A percentile compares a stretch with the other conserved stretches of the same genome.
Evolutionary conservation across 331 rosid species (phyloP).

Genomic region (Quercus lobata): DNA sequence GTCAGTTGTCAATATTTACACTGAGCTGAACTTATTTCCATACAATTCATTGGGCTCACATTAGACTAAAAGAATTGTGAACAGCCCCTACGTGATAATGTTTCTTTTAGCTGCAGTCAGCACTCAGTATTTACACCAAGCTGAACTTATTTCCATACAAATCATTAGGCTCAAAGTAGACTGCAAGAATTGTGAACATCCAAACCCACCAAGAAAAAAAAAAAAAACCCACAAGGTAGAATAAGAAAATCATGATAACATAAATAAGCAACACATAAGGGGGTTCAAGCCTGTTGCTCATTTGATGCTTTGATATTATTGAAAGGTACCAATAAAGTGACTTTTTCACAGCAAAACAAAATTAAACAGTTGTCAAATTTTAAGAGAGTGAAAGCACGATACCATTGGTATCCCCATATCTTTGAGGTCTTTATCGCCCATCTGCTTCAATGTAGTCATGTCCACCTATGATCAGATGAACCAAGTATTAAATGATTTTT

Average conservation of each 20-base stretch:
- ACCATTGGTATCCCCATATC: constrained; percentile 72
- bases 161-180: no score
- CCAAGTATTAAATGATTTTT: neutral
- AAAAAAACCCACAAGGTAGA: neutral
- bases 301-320: neutral
- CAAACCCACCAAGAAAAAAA: no score
- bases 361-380: neutral
- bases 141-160: no score
- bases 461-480: constrained; percentile 39
- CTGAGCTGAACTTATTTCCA: no score
- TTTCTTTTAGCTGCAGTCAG: no score
- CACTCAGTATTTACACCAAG: no score
- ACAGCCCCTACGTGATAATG: no score
- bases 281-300: neutral
- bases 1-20: no score
- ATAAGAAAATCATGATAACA: neutral
- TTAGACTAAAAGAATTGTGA: no score
- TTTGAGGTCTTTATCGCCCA: constrained; percentile 62
- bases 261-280: neutral
- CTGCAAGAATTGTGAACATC: no score
- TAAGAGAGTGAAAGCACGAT: constrained; percentile 5
- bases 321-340: neutral
- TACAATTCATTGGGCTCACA: no score
- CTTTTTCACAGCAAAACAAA: neutral
- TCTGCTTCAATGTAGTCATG: constrained; percentile 57